phyloP scores from a whole-genome alignment of 345 rosid genomes.

The Zanthoxylum bungeanum region DNA sequence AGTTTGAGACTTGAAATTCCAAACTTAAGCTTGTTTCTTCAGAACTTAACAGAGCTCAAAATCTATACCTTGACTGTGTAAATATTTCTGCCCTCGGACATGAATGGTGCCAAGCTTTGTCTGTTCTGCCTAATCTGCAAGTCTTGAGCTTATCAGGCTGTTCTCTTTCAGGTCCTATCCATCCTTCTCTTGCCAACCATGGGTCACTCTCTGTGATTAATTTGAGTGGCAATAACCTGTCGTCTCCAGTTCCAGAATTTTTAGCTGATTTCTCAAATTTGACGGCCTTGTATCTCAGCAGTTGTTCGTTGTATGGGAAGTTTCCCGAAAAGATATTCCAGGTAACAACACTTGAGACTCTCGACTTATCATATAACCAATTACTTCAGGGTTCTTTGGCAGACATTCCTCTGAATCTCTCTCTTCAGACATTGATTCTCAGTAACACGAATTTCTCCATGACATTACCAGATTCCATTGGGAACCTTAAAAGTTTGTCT shows the following conservation, averaged over 20 bases:
- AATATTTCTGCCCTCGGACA: constrained; percentile 16
- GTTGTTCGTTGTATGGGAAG: constrained; percentile 18
- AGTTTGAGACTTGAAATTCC: constrained; percentile 29
- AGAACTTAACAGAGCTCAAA: constrained; percentile 16
- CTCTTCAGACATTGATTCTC: constrained; percentile 26
- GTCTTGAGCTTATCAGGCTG: constrained; percentile 31
- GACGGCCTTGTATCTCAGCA: constrained; percentile 16
- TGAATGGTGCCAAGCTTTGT: constrained; percentile 31
- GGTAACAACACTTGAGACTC: constrained; percentile 20
- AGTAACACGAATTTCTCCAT: constrained; percentile 28
- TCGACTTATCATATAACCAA: constrained; percentile 20
- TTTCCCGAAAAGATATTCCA: constrained; percentile 29
- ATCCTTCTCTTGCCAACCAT: constrained; percentile 11
- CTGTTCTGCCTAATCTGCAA: constrained; percentile 22
- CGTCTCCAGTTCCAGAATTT: constrained; percentile 22
- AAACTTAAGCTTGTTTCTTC: constrained; percentile 21
- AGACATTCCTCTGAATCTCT: background rate
- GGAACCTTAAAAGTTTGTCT: constrained; percentile 16
- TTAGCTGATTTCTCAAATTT: constrained; percentile 18
- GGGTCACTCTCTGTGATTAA: constrained; percentile 16
- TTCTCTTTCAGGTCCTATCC: constrained; percentile 30
- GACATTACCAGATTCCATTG: constrained; percentile 33
- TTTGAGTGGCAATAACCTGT: constrained; percentile 20
- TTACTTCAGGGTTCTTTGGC: constrained; percentile 30
- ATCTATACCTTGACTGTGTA: constrained; percentile 29